Evolutionary conservation across 805 yeast species (phyloP), one percentile per base, ranked within the genome.

Genomic region (Saturnispora galanensis): DNA sequence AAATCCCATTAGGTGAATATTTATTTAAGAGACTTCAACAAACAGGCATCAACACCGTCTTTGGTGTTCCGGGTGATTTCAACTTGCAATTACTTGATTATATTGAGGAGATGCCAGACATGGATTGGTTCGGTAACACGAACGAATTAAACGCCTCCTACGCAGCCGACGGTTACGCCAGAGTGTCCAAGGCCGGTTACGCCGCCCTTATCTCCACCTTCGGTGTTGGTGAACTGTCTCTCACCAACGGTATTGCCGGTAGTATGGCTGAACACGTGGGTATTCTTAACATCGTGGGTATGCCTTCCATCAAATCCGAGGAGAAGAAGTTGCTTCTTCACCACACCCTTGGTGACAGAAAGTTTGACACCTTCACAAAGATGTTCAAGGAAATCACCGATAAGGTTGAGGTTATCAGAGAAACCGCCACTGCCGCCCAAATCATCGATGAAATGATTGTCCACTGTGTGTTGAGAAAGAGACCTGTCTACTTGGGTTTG

Each of bases 111-210:
- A 85, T 81, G 41, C 78, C 75, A 31, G 85, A 84, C 38, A 59
- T 85, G 65, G 74, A 83, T 69, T 85, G 95, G 95, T 88, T 85
- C 41, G 95, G 95, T 57, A 84, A 85, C 64, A 84, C 93, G 61
- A 85, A 86, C 66, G 95, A 85, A 69, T 73, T 85, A 68, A 86
- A 86, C 63, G 93, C 95, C 38, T 84, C 93, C 35, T 83, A 82
- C 55, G 84, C 94, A 43, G 88, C 93, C 38, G 95, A 85, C 64
- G 95, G 95, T 52, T 85, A 85, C 68, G 79, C 90, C 44, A 70
- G 95, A 63, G 71, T 85, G 26, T 21, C 26, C 26, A 21, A 21
- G 56, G 84, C 83, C 66, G 82, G 89, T 48, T 66, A 84, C 60
- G 75, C 83, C 50, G 81, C 84, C 54, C 53, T 85, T 41, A 71